Conservation (phyloP, 148 eudicot genomes). For the Simmondsia chinensis region DNA sequence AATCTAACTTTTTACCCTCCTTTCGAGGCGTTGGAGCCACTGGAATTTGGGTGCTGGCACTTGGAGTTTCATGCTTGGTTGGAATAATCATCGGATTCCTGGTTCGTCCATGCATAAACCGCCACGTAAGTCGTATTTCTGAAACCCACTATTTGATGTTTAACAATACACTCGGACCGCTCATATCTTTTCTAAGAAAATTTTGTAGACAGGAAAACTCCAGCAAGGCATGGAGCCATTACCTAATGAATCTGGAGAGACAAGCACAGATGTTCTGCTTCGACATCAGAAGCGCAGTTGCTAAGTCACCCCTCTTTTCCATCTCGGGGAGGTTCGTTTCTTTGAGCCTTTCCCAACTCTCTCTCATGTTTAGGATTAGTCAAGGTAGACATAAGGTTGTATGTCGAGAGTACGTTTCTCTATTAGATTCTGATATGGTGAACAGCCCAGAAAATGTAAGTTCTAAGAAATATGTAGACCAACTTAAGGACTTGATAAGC, state of each 20-base stretch:
- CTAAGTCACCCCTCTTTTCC: conserved; percentile 23
- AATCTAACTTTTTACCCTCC: neutral
- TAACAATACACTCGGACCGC: neutral
- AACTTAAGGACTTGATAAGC: conserved; percentile 38
- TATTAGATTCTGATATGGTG: conserved; percentile 36
- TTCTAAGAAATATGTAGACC: conserved; percentile 22
- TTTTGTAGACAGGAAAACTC: conserved; percentile 56
- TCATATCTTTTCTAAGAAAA: conserved; percentile 23
- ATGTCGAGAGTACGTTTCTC: conserved; percentile 22
- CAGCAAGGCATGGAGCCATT: conserved; percentile 59
- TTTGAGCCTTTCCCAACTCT: conserved; percentile 30
- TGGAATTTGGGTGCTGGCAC: conserved; percentile 28
- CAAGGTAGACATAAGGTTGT: conserved; percentile 14
- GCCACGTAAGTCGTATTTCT: conserved; percentile 33
- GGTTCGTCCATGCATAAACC: conserved; percentile 47
- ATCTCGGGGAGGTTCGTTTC: conserved; percentile 15
- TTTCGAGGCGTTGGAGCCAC: conserved; percentile 26
- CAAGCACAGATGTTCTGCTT: conserved; percentile 42
- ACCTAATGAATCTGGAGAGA: conserved; percentile 63
- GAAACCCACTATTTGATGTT: neutral
- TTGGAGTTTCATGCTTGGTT: conserved; percentile 35
- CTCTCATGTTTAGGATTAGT: conserved; percentile 32
- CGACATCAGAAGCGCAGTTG: conserved; percentile 73
- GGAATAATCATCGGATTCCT: conserved; percentile 45
- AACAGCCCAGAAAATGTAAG: conserved; percentile 9